Evolutionary conservation across 164 flowering plant species (phyloP).

Genomic region (Kalanchoe fedtschenkoi): DNA sequence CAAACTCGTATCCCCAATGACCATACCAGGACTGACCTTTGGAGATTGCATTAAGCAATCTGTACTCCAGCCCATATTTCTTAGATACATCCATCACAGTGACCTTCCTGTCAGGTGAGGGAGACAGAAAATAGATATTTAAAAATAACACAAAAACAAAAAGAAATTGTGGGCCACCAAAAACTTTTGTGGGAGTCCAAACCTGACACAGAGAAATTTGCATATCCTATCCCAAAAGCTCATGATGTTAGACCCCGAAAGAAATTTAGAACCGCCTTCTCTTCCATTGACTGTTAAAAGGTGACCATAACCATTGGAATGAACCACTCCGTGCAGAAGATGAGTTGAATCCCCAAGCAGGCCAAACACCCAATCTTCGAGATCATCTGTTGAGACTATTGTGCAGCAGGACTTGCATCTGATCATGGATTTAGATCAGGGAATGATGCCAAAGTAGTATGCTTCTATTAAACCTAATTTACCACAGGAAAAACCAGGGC

Average conservation of each 20-base stretch:
- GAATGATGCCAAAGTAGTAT: no score
- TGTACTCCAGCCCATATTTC: constrained; percentile 22
- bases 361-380: constrained; percentile 20
- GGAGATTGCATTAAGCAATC: constrained; percentile 20
- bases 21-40: constrained; percentile 25
- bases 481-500: no score
- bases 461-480: no score
- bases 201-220: constrained; percentile 18
- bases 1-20: constrained; percentile 26
- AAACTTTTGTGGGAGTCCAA: background rate
- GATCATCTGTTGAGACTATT: constrained; percentile 9
- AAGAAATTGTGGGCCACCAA: background rate
- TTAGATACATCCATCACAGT: constrained; percentile 30
- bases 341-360: constrained; percentile 24
- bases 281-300: constrained; percentile 22
- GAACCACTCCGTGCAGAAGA: constrained; percentile 28
- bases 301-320: constrained; percentile 29
- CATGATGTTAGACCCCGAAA: constrained; percentile 24
- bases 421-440: background rate
- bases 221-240: constrained; percentile 29
- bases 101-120: constrained; percentile 14
- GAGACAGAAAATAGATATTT: background rate
- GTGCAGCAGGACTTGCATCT: constrained; percentile 22
- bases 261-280: constrained; percentile 24
- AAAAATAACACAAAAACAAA: background rate